phyloP scores from a whole-genome alignment of 176 grass and related monocot species.

The Hyparrhenia diplandra region DNA sequence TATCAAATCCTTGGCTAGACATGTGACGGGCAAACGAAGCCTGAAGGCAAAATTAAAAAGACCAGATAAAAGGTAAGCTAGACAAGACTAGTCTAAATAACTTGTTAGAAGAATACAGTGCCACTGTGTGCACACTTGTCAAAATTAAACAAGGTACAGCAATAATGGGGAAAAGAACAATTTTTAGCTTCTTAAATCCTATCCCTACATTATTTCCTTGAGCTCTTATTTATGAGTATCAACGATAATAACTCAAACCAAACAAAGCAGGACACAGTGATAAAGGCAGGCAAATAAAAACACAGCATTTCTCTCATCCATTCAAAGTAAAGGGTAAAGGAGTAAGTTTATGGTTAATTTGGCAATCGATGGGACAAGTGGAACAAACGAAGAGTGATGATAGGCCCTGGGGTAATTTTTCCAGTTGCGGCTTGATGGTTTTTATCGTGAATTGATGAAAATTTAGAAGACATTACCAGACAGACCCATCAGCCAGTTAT shows the following conservation, averaged over 20 bases:
- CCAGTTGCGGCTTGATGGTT: not conserved
- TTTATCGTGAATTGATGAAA: not conserved
- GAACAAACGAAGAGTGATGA: not conserved
- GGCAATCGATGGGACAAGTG: not conserved
- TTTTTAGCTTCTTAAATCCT: not conserved
- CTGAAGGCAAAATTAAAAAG: slow-evolving; percentile 25
- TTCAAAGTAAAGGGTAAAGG: not conserved
- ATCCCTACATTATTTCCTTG: not conserved
- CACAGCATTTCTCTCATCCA: not conserved
- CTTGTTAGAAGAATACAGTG: not conserved
- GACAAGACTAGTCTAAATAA: not conserved
- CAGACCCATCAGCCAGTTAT: not conserved
- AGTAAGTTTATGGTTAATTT: not conserved
- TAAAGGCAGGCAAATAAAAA: not conserved
- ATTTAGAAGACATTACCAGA: not conserved
- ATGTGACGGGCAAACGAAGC: slow-evolving; percentile 85
- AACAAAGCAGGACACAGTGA: not conserved
- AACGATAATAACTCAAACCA: not conserved
- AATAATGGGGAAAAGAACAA: not conserved
- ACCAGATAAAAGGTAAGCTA: slow-evolving; percentile 7
- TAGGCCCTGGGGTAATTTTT: not conserved
- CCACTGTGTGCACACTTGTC: not conserved
- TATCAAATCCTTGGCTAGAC: slow-evolving; percentile 80
- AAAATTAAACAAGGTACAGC: not conserved
- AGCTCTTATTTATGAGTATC: not conserved